Evolutionary conservation across 495 filamentous ascomycete genomes (phyloP).

Genomic region (Penicillium steckii): DNA sequence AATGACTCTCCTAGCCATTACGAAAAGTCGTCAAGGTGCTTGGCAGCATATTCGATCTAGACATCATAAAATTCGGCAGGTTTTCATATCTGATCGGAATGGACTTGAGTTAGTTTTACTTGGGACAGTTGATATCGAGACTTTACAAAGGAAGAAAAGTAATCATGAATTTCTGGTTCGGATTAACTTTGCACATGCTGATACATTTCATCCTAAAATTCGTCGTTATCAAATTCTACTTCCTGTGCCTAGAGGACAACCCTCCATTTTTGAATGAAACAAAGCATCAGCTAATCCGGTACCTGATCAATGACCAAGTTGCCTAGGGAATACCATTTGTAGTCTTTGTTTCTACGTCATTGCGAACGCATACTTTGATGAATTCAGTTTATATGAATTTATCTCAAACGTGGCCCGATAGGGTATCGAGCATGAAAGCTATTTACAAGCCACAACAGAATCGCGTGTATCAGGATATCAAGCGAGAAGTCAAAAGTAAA

Average conservation of each 20-base stretch:
- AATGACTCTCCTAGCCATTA: background rate
- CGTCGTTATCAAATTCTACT: background rate
- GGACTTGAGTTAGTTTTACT: background rate
- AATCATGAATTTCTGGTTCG: background rate
- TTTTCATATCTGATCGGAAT: background rate
- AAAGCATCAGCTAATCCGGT: no score
- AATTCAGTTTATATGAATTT: no score
- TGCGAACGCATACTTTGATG: no score
- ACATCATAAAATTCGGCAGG: background rate
- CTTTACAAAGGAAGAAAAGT: background rate
- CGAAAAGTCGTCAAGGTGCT: background rate
- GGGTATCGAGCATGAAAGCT: slow-evolving; percentile 17
- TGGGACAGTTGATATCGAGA: background rate
- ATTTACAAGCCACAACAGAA: background rate
- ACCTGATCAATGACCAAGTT: no score
- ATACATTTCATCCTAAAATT: background rate
- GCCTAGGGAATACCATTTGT: no score
- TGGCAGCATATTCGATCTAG: background rate
- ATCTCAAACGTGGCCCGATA: background rate
- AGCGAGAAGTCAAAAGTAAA: slow-evolving; percentile 3
- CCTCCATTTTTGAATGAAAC: no score
- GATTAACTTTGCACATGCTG: background rate
- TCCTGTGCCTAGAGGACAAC: background rate
- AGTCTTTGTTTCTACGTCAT: background rate
- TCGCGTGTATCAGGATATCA: background rate